phyloP scores from a whole-genome alignment of 1,139 yeast species.

The Sugiyamaella neomexicana region DNA sequence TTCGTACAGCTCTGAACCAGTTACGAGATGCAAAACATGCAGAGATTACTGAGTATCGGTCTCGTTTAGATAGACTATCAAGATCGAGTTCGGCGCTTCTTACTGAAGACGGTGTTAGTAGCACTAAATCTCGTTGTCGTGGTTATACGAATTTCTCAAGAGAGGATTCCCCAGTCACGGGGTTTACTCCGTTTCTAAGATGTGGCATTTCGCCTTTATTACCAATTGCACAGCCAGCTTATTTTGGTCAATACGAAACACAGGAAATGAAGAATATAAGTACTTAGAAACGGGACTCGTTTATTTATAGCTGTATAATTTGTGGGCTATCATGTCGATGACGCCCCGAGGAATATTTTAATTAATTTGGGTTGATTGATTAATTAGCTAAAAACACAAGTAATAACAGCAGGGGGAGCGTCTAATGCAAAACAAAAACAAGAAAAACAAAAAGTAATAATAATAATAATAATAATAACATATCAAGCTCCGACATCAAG shows the following conservation, averaged over 20 bases:
- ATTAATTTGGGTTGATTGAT: too few species aligned
- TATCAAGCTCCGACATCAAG: conserved; percentile 22
- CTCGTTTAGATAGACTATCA: conserved; percentile 14
- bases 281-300: conserved; percentile 12
- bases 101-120: not conserved
- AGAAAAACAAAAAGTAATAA: not conserved
- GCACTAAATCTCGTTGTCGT: not conserved
- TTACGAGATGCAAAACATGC: conserved; percentile 42
- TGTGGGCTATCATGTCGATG: too few species aligned
- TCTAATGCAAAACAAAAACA: conserved; percentile 7
- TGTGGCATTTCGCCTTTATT: conserved; percentile 25
- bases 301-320: conserved; percentile 13
- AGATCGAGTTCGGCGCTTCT: not conserved
- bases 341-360: not conserved
- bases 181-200: conserved; percentile 15
- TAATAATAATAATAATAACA: not conserved
- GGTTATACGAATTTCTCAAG: not conserved
- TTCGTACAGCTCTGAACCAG: conserved; percentile 52
- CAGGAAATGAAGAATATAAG: conserved; percentile 12
- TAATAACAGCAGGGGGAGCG: not conserved
- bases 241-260: conserved; percentile 6
- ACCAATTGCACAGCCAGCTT: conserved; percentile 23
- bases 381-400: not conserved
- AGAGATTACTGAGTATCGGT: conserved; percentile 34
- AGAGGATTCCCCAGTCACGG: not conserved